Base-by-base conservation (phyloP, 2,329 filamentous ascomycete genomes). In the Tolypocladium nubicola region DNA sequence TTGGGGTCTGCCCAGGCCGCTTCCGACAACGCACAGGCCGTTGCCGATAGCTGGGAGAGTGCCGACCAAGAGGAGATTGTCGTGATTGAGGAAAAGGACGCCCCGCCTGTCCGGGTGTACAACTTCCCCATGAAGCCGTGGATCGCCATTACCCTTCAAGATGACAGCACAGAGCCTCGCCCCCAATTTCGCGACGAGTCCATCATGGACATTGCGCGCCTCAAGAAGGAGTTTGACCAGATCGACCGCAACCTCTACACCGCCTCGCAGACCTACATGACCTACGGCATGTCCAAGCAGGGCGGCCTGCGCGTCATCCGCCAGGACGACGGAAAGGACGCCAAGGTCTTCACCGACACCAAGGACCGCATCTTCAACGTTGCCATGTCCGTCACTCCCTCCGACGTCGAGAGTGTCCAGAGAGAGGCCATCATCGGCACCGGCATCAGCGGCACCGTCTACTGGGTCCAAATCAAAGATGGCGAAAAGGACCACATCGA, bases 151-250 rank as follows among this genome's bases (percentile, higher is more conserved):
- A 85, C 83, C 14, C 82, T 97, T 65, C 78, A 84, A 69, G 76
- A 82, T 62, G 72, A 79, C 60, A 73, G 79, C 59, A 73, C 80
- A 16, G 77, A 84, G 58, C 71, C 79, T 33, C 80, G 82, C 19
- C 79, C 86, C 4, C 74, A 79, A 54, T 86, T 97, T 70, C 86
- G 87, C 41, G 84, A 90, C 58, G 88, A 93, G 63, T 82, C 87
- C 49, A 86, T 96, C 65, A 89, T 96, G 78, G 90, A 96, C 65
- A 94, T 99, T 68, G 93, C 94, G 55, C 85, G 91, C 58, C 80
- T 97, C 62, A 96, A 96, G 80, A 97, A 97, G 75, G 91, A 96
- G 6, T 97, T 97, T 66, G 94, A 99, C 68, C 94, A 97, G 74
- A 87, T 97, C 61, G 94, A 99, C 69, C 89, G 95, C 62, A 95